Percentiles rank a stretch among this genome's conserved stretches.
Conservation (phyloP, 2,329 filamentous ascomycete genomes). For the Metarhizium sp. region DNA sequence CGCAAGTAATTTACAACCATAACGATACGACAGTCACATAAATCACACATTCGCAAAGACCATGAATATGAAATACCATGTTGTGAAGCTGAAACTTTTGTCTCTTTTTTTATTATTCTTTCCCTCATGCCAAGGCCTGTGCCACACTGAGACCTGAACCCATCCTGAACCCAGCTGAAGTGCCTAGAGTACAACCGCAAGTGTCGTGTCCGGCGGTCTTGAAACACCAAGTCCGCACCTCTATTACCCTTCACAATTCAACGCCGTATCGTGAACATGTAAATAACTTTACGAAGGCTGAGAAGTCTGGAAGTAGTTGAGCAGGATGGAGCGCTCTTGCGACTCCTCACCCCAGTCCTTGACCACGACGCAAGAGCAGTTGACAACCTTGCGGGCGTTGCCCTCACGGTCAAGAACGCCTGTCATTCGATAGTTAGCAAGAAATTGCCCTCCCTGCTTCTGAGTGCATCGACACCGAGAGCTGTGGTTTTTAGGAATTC, state of each 20-base stretch:
- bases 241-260: constrained; percentile 28
- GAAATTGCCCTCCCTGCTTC: constrained; percentile 2
- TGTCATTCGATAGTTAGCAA: constrained; percentile 32
- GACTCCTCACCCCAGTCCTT: constrained; percentile 99
- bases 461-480: not conserved
- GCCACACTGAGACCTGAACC: constrained; percentile 23
- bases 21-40: not conserved
- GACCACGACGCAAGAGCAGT: constrained; percentile 99
- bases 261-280: constrained; percentile 17
- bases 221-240: constrained; percentile 23
- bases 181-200: constrained; percentile 37
- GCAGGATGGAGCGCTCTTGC: constrained; percentile 95
- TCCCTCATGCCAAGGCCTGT: constrained; percentile 24
- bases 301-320: constrained; percentile 99
- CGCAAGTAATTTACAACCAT: constrained; percentile 23
- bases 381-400: constrained; percentile 99
- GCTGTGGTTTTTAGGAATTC: not conserved
- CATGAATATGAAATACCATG: not conserved
- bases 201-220: constrained; percentile 25
- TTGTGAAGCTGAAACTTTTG: constrained; percentile 10
- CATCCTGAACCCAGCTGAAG: constrained; percentile 37
- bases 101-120: constrained; percentile 28
- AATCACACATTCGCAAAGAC: not conserved
- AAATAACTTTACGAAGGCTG: constrained; percentile 30
- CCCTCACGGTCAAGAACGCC: constrained; percentile 98